Conservation (phyloP, 495 filamentous ascomycete genomes). For the Tetracladium marchalianum region DNA sequence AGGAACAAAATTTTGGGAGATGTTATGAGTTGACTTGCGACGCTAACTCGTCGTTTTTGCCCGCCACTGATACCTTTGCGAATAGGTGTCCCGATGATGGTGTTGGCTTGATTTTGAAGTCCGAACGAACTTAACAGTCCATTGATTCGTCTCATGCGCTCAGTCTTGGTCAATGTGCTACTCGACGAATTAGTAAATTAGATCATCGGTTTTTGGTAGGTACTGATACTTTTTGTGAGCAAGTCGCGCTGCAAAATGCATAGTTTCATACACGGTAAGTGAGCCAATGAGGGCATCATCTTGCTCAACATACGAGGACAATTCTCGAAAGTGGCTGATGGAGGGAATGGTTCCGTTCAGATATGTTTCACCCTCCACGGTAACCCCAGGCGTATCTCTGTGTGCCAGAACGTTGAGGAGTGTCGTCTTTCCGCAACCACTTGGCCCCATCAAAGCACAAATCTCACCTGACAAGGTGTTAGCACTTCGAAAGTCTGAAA, state of each 20-base stretch:
- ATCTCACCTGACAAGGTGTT: constrained; percentile 46
- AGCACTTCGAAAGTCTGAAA: background rate
- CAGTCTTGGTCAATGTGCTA: constrained; percentile 31
- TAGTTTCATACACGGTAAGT: constrained; percentile 66
- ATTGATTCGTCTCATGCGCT: constrained; percentile 43
- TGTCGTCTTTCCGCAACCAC: constrained; percentile 69
- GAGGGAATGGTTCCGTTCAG: constrained; percentile 45
- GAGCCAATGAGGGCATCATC: constrained; percentile 74
- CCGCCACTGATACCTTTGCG: constrained; percentile 72
- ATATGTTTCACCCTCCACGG: constrained; percentile 36
- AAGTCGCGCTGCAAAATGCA: constrained; percentile 52
- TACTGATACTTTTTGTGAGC: constrained; percentile 15
- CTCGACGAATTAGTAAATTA: constrained; percentile 21
- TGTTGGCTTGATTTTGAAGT: constrained; percentile 51
- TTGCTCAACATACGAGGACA: constrained; percentile 73
- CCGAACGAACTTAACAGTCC: constrained; percentile 51
- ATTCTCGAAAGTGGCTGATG: constrained; percentile 30
- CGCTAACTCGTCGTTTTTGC: constrained; percentile 68
- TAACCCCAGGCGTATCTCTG: constrained; percentile 38
- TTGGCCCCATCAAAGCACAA: constrained; percentile 68
- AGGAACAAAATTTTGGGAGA: constrained; percentile 69
- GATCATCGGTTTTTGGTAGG: background rate
- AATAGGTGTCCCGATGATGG: constrained; percentile 68
- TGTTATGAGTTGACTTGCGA: constrained; percentile 72
- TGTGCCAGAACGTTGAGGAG: constrained; percentile 65